Evolutionary conservation across 2,329 filamentous ascomycete genomes (phyloP), one percentile per base, ranked within the genome.

Genomic region (Mariannaea elegans): DNA sequence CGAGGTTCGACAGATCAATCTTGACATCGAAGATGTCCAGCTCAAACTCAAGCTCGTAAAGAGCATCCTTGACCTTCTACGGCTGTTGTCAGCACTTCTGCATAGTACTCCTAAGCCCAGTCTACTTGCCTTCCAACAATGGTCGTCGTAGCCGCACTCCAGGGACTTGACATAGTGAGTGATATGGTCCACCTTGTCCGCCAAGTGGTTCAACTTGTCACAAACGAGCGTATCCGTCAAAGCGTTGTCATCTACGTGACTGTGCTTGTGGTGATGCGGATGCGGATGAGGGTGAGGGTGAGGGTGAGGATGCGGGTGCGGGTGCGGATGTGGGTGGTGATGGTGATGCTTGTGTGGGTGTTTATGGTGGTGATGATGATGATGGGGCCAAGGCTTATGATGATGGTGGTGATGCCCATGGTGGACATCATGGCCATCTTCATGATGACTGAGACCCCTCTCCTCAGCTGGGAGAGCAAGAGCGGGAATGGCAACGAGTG

Each of bases 41-140:
- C 34, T 65, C 55, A n/a, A 59, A 50, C 63, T 74, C 72, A 31
- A 73, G 61, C n/a, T 62, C 36, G 23, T 72, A 72, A 24, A 74
- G 54, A 13, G 46, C 60, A 21, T 69, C 42, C 31, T 63, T 56
- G 14, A 72, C 58, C 9, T 62, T 55, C 71, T 72, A 19, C 16
- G 13, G 4, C 9, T 4, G 8, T 8, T 29, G 45, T 72, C 27
- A 72, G 65, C n/a, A 8, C 13, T n/a, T n/a, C n/a, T n/a, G n/a
- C n/a, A n/a, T n/a, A n/a, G n/a, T n/a, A n/a, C n/a, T n/a, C n/a
- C n/a, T n/a, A n/a, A n/a, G n/a, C 12, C 13, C 10, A 36, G 7
- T 7, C 14, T 8, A 12, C 9, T 49, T 34, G 69, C 69, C 51
- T 66, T 50, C 72, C 70, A 73, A 64, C 70, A 73, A 12, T 41